Base-by-base conservation (phyloP, 164 flowering plant species). In the Nelumbo lutea region DNA sequence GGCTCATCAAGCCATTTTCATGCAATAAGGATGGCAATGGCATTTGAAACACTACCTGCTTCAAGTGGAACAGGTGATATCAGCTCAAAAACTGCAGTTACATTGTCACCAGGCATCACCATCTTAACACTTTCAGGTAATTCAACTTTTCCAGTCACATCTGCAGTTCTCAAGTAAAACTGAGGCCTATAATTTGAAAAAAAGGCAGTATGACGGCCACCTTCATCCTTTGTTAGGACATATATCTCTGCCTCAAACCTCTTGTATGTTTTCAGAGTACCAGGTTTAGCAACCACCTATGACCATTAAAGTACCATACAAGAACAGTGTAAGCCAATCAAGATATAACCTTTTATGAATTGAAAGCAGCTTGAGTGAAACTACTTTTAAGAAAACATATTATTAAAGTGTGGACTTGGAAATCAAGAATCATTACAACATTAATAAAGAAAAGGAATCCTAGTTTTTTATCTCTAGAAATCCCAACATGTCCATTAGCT, bases 91-190 rank as follows among this genome's bases (percentile, higher is more conserved):
- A 68, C 74, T 61, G 97, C 98, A 68, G 96, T 91, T 43, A 96
- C 96, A 76, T 96, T 93, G 78, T 96, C 99, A 62, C 99, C 99
- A 67, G 98, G 99, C 95, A 96, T 86, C 69, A 96, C 99, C 99
- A 96, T 96, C 93, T 91, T 91, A n/a, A 93, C 90, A 78, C 79
- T 78, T 77, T 87, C 97, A 42, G 98, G 98, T 79, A 93, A 81
- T 71, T 91, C 90, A 40, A 96, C 96, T 79, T 84, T 96, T 61
- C 96, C 99, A 69, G 96, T 91, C 58, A 96, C 68, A 84, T 93
- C 97, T 15, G 99, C 98, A 58, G 98, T 96, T 68, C 99, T 87
- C 91, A 96, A 13, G 74, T 91, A 96, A 76, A 93, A 90, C 76
- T 96, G 99, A 73, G 99, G 98, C 75, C 79, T 88, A 76, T 93